These are phyloP conservation scores for Candida oleophila DNA, from an alignment of 805 yeast genomes.

Conservation along the genomic window DNA sequence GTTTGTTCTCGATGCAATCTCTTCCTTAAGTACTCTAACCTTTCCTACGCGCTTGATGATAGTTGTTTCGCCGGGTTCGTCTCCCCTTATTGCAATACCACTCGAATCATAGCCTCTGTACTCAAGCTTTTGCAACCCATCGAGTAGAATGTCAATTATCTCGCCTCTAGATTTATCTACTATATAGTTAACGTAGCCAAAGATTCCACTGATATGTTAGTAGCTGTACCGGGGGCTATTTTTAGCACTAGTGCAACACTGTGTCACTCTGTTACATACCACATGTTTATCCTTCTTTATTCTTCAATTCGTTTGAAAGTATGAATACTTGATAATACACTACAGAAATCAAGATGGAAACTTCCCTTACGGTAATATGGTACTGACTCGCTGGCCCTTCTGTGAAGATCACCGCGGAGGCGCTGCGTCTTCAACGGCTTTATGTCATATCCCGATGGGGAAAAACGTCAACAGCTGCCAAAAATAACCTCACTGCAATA, in stretches of 20 bases:
- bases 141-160: slow-evolving; percentile 82
- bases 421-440: no score
- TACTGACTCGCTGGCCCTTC: no score
- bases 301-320: no score
- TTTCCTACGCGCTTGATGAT: slow-evolving; percentile 88
- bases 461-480: no score
- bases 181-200: slow-evolving; percentile 94
- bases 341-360: no score
- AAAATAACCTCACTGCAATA: no score
- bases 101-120: slow-evolving; percentile 98
- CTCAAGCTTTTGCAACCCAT: slow-evolving; percentile 81
- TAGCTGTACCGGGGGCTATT: neutral
- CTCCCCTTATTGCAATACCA: slow-evolving; percentile 94
- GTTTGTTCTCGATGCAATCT: slow-evolving; percentile 43
- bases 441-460: no score
- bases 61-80: slow-evolving; percentile 63
- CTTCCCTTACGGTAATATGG: no score
- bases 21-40: slow-evolving; percentile 73
- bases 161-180: slow-evolving; percentile 92
- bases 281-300: no score
- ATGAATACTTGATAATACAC: no score
- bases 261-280: neutral
- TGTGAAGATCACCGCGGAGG: no score
- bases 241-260: no score
- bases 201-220: slow-evolving; percentile 68